Evolutionary conservation across 306 rosid genomes (phyloP), one percentile per base, ranked within the genome.

Genomic region (Trifolium subterraneum): DNA sequence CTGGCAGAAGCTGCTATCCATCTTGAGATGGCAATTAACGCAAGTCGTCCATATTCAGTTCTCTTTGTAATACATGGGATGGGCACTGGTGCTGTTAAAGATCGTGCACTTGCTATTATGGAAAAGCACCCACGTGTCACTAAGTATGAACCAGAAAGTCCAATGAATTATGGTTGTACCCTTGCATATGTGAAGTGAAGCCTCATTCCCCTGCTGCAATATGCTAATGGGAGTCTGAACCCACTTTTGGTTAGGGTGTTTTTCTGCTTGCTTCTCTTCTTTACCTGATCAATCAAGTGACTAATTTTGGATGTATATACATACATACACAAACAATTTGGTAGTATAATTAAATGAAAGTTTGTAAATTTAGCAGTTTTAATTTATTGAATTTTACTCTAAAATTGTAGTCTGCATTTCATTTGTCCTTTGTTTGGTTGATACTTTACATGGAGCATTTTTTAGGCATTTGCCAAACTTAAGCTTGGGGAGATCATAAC

Each of bases 101-200:
- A 84, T 44, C 79, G 86, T 20, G 90, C 87, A 6, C 82, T 89
- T 36, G 88, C 90, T 66, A 84, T 86, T 56, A 81, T 93, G 35
- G 68, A 70, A 58, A 91, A 75, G 7, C 94, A 93, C 74, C 84
- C 92, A 0, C 92, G 92, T 41, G 89, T 93, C 9, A 87, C 87
- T 27, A 87, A 88, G 73, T 82, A 65, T 75, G 97, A 86, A 52
- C 91, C 85, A 42, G 98, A 88, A 80, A 88, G 83, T 78, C 83
- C 96, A 29, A 81, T 82, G 89, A 93, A 91, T 78, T 86, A 91
- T 82, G 98, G 97, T 31, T 91, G 98, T 86, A 93, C 98, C 68
- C 75, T 93, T 80, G 98, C 97, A 68, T 89, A 81, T 84, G 83
- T 93, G 72, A 91, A 88, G 84, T 89, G 81, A 82, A 62, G 44